Evolutionary conservation across 495 filamentous ascomycete genomes (phyloP).

Genomic region (Xylaria intraflava): DNA sequence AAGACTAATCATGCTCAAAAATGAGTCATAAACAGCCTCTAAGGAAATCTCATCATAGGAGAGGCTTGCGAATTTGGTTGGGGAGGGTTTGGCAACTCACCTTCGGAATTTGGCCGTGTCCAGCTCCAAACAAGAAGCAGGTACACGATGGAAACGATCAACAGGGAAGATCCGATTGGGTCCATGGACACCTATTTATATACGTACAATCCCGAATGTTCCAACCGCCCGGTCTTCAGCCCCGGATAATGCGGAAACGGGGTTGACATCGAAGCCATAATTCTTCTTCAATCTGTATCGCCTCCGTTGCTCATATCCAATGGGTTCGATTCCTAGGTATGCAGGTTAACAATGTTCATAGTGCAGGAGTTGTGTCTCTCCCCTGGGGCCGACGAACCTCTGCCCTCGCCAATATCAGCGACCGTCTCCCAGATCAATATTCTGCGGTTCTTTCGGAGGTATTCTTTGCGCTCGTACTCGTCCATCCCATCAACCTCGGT

Average conservation of each 20-base stretch:
- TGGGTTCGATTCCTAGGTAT: slow-evolving; percentile 65
- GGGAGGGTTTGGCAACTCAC: background rate
- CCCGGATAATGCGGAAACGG: slow-evolving; percentile 34
- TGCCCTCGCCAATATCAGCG: slow-evolving; percentile 76
- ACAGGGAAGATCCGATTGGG: background rate
- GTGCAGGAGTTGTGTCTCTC: background rate
- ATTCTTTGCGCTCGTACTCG: slow-evolving; percentile 73
- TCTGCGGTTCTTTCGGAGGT: slow-evolving; percentile 65
- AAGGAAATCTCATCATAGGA: slow-evolving; percentile 20
- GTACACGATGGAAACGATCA: background rate
- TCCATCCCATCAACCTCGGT: slow-evolving; percentile 54
- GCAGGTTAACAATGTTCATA: slow-evolving; percentile 1
- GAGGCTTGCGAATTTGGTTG: background rate
- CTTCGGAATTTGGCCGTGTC: background rate
- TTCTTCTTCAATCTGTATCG: slow-evolving; percentile 76
- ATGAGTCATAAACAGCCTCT: slow-evolving; percentile 47
- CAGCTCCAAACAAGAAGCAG: background rate
- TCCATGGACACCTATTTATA: slow-evolving; percentile 26
- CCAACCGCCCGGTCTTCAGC: slow-evolving; percentile 7
- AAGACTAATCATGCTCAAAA: slow-evolving; percentile 36
- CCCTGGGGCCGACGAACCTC: slow-evolving; percentile 52
- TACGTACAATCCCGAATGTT: slow-evolving; percentile 23
- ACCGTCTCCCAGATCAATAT: slow-evolving; percentile 78
- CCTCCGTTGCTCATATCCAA: slow-evolving; percentile 83
- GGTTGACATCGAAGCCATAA: slow-evolving; percentile 78